Conservation (phyloP, 345 rosid genomes). For the Moricandia moricandioides region DNA sequence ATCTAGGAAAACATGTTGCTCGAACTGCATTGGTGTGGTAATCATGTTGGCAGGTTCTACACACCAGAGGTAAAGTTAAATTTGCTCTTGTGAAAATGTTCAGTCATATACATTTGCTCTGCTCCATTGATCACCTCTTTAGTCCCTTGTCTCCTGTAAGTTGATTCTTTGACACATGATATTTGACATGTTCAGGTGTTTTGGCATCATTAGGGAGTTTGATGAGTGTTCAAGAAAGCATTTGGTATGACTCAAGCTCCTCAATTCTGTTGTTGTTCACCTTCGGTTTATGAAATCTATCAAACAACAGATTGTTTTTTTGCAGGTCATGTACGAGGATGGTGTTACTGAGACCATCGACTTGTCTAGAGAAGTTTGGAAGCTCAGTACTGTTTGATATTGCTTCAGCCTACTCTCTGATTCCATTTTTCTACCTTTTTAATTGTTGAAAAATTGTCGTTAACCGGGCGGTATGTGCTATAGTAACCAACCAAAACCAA, state of each 20-base stretch:
- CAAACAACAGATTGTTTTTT: neutral
- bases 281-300: neutral
- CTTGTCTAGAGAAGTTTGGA: constrained; percentile 73
- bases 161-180: neutral
- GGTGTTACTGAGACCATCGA: constrained; percentile 57
- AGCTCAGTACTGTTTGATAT: constrained; percentile 43
- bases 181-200: constrained; percentile 42
- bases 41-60: constrained; percentile 48
- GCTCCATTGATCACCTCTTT: neutral
- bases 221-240: constrained; percentile 62
- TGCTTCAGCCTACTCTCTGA: neutral
- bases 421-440: neutral
- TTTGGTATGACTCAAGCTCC: constrained; percentile 39
- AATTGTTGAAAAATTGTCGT: constrained; percentile 5
- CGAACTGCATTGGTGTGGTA: constrained; percentile 71
- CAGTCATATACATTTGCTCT: neutral
- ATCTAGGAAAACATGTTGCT: constrained; percentile 32
- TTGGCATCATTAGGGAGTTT: constrained; percentile 63
- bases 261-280: constrained; percentile 5
- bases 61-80: constrained; percentile 45
- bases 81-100: neutral
- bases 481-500: neutral
- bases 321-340: constrained; percentile 77
- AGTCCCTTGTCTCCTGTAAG: neutral
- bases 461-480: neutral